phyloP scores from a whole-genome alignment of 768 basidiomycete genomes.

The Pleurotus sapidus region DNA sequence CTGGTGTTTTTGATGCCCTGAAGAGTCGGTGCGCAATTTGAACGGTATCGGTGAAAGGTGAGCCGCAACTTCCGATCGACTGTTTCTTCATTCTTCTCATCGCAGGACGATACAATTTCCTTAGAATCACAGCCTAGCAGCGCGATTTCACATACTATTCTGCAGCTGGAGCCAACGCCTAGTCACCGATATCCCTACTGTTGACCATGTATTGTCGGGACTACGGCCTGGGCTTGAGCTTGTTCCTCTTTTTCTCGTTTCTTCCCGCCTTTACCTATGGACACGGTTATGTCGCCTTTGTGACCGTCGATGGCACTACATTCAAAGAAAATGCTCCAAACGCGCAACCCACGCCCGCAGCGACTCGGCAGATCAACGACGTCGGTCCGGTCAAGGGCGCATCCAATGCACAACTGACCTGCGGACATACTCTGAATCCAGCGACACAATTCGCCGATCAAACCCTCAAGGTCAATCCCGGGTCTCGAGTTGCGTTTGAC shows the following conservation, averaged over 20 bases:
- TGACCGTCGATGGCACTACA: constrained; percentile 37
- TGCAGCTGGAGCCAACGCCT: no score
- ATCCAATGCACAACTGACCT: constrained; percentile 52
- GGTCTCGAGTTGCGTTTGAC: constrained; percentile 48
- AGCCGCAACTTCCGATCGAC: no score
- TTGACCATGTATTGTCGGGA: no score
- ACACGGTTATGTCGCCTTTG: constrained; percentile 38
- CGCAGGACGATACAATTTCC: no score
- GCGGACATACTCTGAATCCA: constrained; percentile 36
- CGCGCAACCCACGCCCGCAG: constrained; percentile 21
- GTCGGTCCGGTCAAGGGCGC: constrained; percentile 51
- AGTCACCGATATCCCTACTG: no score
- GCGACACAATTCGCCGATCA: constrained; percentile 46
- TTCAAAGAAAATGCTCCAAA: constrained; percentile 34
- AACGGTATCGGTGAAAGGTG: no score
- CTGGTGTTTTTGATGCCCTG: no score
- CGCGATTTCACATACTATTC: no score
- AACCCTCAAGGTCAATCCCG: constrained; percentile 57
- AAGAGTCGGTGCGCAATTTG: no score
- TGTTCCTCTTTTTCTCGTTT: constrained; percentile 24
- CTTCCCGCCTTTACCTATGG: constrained; percentile 33
- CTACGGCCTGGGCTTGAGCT: no score
- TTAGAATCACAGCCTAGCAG: no score
- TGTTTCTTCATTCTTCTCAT: no score
- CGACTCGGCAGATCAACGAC: constrained; percentile 37